Base-by-base conservation (phyloP, 257 asterid species). In the Mentha longifolia region DNA sequence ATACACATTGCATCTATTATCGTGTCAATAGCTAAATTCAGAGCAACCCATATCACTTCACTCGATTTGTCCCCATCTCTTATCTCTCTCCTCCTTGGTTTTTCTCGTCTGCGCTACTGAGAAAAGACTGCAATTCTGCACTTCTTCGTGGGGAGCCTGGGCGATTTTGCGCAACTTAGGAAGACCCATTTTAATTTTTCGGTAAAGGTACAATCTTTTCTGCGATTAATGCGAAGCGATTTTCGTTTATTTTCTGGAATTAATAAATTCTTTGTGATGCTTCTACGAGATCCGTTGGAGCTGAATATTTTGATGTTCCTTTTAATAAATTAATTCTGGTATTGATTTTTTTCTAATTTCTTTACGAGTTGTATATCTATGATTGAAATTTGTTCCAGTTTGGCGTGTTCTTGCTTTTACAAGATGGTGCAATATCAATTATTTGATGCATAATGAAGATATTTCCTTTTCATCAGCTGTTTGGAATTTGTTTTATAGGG, bases 201-300 rank as follows among this genome's bases (percentile, higher is more conserved):
- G 25, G 67, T 69, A 78, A 51, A 87, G 95, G 92, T 86, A 72
- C 63, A 45, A 41, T 68, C n/a, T 13, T 77, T 37, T 80, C 15
- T 70, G 17, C 58, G 33, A 62, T 52, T 51, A 41, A 14, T 65
- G 61, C 45, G 43, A 51, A 55, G n/a, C 22, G 42, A 13, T 64
- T 17, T 7, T 41, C 22, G 43, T 31, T 28, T 22, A 50, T 76
- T 67, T 5, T 10, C 42, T 73, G 30, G 33, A 62, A 43, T 31
- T 54, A 28, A 28, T 5, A 54, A 65, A 57, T 46, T 72, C 79
- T 30, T 30, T 46, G 3, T 69, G 20, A 47, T 58, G 56, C 45
- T 70, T 57, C 47, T 51, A 31, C 67, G 65, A 65, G 92, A 83
- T 87, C 83, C 83, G 57, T 68, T 73, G 52, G 72, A 64, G 15